Base-by-base conservation (phyloP, 2,329 filamentous ascomycete genomes). In the Apiospora saccharicola region DNA sequence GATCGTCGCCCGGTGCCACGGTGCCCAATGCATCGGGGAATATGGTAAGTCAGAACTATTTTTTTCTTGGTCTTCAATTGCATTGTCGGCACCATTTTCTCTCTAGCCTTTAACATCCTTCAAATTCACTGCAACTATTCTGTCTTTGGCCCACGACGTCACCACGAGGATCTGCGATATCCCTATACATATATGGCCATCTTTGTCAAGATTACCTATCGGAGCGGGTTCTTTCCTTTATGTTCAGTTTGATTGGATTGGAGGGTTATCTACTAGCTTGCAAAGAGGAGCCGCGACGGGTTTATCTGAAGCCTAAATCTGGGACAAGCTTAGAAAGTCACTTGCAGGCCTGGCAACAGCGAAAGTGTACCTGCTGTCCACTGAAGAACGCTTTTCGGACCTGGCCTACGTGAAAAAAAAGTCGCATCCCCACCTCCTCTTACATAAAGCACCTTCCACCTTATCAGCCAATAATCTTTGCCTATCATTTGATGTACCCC, bases 1-100 rank as follows among this genome's bases (percentile, higher is more conserved):
- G 74, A 47, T 77, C 77, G 12, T 80, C 78, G n/a, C 79, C 79
- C 30, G 78, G 78, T 30, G 79, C 79, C 47, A 78, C 79, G 72
- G 78, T 78, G 69, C 77, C 79, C 16, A 79, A 75, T 10, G 72
- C 78, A 2, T 80, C 79, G 19, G 79, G 79, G 30, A 79, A 77
- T 68, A 68, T 80, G 76, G 79, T 80, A 77, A 73, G 79, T 78
- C 26, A 64, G 34, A 64, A n/a, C 26, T 30, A 13, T 19, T 6
- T 6, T 57, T 57, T 30, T 51, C n/a, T n/a, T 51, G 2, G 47
- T 6, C n/a, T 34, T 57, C 16, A 10, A 57, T 26, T 51, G 3
- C 51, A 57, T 34, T 57, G 26, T 34, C 51, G 22, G 26, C 51
- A 26, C 26, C 49, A 26, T 34, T 53, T 30, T 24, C 49, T 53